phyloP scores from a whole-genome alignment of 2,329 filamentous ascomycete genomes.

The Pezicula radicicola region DNA sequence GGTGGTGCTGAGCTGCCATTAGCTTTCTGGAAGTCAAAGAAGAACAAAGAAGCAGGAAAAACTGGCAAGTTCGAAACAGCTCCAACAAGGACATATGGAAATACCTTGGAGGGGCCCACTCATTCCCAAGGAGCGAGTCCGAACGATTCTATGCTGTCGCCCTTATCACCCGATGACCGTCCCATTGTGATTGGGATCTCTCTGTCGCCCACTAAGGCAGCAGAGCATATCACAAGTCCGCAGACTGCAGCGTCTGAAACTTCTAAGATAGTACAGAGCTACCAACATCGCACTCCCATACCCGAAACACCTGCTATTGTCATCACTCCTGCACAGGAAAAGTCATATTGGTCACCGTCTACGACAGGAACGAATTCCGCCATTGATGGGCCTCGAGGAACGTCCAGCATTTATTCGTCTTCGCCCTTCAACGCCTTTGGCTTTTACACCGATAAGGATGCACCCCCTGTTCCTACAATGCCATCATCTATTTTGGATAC shows the following conservation, averaged over 20 bases:
- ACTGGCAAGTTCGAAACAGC: slow-evolving; percentile 5
- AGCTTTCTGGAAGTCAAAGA: slow-evolving; percentile 27
- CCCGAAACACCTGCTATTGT: slow-evolving; percentile 46
- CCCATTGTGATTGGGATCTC: slow-evolving; percentile 72
- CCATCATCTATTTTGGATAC: slow-evolving; percentile 33
- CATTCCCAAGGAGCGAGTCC: not conserved
- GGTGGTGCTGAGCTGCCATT: slow-evolving; percentile 13
- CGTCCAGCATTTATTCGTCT: slow-evolving; percentile 52
- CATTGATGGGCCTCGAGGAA: slow-evolving; percentile 9
- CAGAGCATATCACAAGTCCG: slow-evolving; percentile 47
- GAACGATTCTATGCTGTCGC: not conserved
- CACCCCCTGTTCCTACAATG: slow-evolving; percentile 59
- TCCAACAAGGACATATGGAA: slow-evolving; percentile 2
- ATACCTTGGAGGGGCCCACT: not conserved
- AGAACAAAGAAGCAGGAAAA: slow-evolving; percentile 14
- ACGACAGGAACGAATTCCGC: slow-evolving; percentile 10
- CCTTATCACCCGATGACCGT: slow-evolving; percentile 64
- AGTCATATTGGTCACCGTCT: slow-evolving; percentile 26
- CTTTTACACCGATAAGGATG: slow-evolving; percentile 28
- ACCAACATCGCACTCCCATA: slow-evolving; percentile 17
- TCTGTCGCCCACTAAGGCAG: slow-evolving; percentile 51
- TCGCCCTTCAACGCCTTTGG: slow-evolving; percentile 36
- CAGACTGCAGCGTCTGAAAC: slow-evolving; percentile 33
- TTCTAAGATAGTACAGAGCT: slow-evolving; percentile 19
- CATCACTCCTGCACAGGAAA: slow-evolving; percentile 47